Conservation (phyloP, 2,329 filamentous ascomycete species). For the Hypoxylon sp. region DNA sequence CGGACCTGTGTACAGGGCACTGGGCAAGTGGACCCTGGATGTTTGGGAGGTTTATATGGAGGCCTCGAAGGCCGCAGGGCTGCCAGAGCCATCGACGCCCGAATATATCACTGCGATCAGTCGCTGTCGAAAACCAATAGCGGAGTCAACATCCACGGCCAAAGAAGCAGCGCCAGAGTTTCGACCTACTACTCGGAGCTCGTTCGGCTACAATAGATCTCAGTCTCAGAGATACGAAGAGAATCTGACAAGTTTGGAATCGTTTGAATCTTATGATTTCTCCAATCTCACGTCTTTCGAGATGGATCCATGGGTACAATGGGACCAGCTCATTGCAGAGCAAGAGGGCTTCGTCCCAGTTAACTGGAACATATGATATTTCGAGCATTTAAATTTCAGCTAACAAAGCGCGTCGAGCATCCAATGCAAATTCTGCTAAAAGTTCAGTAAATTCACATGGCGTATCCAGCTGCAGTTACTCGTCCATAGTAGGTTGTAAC, state of each 20-base stretch:
- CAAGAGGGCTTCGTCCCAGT: slow-evolving; percentile 30
- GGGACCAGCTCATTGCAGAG: slow-evolving; percentile 50
- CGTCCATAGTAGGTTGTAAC: too few relatives aligned
- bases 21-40: slow-evolving; percentile 52
- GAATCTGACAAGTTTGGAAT: slow-evolving; percentile 21
- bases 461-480: too few relatives aligned
- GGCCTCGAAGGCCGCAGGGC: slow-evolving; percentile 41
- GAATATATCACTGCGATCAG: slow-evolving; percentile 48
- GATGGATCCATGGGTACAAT: slow-evolving; percentile 52
- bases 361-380: background rate
- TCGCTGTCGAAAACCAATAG: slow-evolving; percentile 33
- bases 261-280: slow-evolving; percentile 44
- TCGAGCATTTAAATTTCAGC: background rate
- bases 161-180: background rate
- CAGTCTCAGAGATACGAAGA: slow-evolving; percentile 16
- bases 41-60: slow-evolving; percentile 50
- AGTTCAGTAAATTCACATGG: too few relatives aligned
- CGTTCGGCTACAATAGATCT: slow-evolving; percentile 4
- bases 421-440: too few relatives aligned
- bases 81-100: slow-evolving; percentile 43
- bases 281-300: slow-evolving; percentile 49
- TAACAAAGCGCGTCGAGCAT: too few relatives aligned
- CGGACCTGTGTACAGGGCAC: slow-evolving; percentile 46
- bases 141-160: slow-evolving; percentile 14
- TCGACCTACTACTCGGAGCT: background rate